These are phyloP conservation scores for Dothiorella sarmentorum DNA, from an alignment of 2,329 filamentous ascomycete species.

Conservation along the genomic window DNA sequence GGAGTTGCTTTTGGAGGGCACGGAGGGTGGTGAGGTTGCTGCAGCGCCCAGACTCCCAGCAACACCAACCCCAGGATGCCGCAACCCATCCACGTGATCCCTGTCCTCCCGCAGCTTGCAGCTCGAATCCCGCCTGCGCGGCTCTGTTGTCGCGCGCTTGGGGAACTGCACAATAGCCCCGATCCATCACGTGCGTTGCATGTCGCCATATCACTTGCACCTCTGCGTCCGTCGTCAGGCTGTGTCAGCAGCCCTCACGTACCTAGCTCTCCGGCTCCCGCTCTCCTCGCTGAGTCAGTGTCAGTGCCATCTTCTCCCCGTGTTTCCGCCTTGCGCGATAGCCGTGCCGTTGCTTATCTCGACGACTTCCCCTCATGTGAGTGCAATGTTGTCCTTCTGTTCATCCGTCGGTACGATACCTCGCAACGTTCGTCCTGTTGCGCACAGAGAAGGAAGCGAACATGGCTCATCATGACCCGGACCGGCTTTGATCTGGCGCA, in stretches of 20 bases:
- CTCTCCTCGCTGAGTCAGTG: not conserved
- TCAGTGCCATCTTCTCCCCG: too few relatives aligned
- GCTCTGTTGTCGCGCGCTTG: not conserved
- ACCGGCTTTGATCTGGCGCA: conserved; percentile 48
- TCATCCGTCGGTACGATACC: not conserved
- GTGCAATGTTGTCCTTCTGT: not conserved
- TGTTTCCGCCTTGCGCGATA: not conserved
- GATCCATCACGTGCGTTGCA: too few relatives aligned
- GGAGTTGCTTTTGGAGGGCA: not conserved
- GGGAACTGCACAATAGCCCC: too few relatives aligned
- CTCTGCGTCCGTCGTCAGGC: too few relatives aligned
- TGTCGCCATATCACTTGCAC: too few relatives aligned
- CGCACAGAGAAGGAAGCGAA: not conserved
- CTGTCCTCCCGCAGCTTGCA: not conserved
- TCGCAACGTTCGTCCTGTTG: not conserved
- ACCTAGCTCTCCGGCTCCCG: too few relatives aligned
- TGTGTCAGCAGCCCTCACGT: not conserved
- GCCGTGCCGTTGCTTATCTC: not conserved
- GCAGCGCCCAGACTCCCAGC: too few relatives aligned
- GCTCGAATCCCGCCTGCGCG: not conserved
- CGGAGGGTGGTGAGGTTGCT: too few relatives aligned
- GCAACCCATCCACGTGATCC: not conserved
- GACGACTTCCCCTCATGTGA: not conserved
- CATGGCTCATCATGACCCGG: conserved; percentile 23
- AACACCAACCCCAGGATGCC: too few relatives aligned